These are phyloP conservation scores for Urostyla sp. DNA, from an alignment of 73 alveolate genomes.

Conservation along the genomic window DNA sequence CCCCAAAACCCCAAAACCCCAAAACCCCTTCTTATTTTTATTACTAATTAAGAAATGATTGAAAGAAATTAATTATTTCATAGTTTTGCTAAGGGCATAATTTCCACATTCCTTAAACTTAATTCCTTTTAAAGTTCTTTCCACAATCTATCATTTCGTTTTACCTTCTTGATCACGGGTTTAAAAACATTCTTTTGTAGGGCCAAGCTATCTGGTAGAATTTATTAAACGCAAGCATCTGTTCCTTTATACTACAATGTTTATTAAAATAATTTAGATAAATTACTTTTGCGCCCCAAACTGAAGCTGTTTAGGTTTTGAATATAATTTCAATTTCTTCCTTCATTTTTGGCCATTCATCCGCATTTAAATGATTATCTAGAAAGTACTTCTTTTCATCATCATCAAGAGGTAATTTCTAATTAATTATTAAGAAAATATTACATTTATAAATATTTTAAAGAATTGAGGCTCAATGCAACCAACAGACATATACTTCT, in stretches of 20 bases:
- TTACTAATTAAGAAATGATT: too few relatives aligned
- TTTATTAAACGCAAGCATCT: slow-evolving; percentile 26
- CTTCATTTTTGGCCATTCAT: slow-evolving; percentile 57
- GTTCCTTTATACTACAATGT: slow-evolving; percentile 14
- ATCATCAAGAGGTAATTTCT: slow-evolving; percentile 44
- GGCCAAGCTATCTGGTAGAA: neutral
- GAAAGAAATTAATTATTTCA: slow-evolving; percentile 8
- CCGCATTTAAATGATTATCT: slow-evolving; percentile 27
- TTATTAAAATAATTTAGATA: neutral
- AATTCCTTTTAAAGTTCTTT: neutral
- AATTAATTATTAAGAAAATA: neutral
- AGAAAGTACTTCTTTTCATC: slow-evolving; percentile 26
- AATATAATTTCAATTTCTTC: slow-evolving; percentile 8
- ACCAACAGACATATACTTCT: slow-evolving; percentile 52
- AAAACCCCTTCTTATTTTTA: neutral
- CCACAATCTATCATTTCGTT: slow-evolving; percentile 1
- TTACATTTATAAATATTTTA: slow-evolving; percentile 44
- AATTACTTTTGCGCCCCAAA: slow-evolving; percentile 32
- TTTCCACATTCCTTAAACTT: neutral
- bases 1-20: neutral
- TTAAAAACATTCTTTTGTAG: slow-evolving; percentile 1
- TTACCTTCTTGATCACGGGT: neutral
- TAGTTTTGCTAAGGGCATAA: slow-evolving; percentile 23
- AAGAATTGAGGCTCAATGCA: slow-evolving; percentile 63
- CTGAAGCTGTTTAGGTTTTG: slow-evolving; percentile 3